Percentiles rank a stretch among this genome's conserved stretches.
These are phyloP conservation scores for Aspergillus wentii DNA, from an alignment of 495 filamentous ascomycete genomes.

Conservation along the genomic window DNA sequence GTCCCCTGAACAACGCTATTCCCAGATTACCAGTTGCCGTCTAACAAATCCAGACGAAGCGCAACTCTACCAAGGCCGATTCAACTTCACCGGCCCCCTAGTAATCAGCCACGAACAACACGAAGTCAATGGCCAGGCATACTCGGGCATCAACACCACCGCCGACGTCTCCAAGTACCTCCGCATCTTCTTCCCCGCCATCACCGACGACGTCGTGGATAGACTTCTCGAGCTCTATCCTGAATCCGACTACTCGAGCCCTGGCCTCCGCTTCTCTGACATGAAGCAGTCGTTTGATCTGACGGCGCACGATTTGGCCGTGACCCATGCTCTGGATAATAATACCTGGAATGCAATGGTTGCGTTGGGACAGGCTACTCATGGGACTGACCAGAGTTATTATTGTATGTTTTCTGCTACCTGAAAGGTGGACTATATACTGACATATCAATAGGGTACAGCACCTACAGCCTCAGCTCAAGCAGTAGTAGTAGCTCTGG, in stretches of 20 bases:
- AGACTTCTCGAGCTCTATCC: conserved; percentile 22
- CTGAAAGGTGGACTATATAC: not conserved
- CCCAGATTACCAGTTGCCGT: no score
- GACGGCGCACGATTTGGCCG: conserved; percentile 24
- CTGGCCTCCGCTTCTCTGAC: conserved; percentile 24
- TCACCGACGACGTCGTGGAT: conserved; percentile 24
- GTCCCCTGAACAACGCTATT: not conserved
- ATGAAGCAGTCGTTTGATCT: conserved; percentile 32
- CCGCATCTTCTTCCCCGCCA: conserved; percentile 25
- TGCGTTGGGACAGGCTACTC: conserved; percentile 19
- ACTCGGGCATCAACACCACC: conserved; percentile 22
- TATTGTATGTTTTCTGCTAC: conserved; percentile 12
- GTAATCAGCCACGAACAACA: conserved; percentile 29
- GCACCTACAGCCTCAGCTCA: conserved; percentile 20
- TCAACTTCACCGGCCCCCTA: conserved; percentile 30
- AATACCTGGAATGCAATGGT: conserved; percentile 30
- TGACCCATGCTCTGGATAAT: conserved; percentile 25
- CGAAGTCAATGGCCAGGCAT: conserved; percentile 24
- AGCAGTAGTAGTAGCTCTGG: conserved; percentile 6
- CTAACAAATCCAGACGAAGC: conserved; percentile 15
- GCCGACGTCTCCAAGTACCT: conserved; percentile 23
- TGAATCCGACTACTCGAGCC: conserved; percentile 24
- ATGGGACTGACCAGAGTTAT: conserved; percentile 31
- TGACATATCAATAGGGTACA: conserved; percentile 15
- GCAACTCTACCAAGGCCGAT: conserved; percentile 30